Evolutionary conservation across 2,329 filamentous ascomycete species (phyloP).

Genomic region (Xylariaceae sp.): DNA sequence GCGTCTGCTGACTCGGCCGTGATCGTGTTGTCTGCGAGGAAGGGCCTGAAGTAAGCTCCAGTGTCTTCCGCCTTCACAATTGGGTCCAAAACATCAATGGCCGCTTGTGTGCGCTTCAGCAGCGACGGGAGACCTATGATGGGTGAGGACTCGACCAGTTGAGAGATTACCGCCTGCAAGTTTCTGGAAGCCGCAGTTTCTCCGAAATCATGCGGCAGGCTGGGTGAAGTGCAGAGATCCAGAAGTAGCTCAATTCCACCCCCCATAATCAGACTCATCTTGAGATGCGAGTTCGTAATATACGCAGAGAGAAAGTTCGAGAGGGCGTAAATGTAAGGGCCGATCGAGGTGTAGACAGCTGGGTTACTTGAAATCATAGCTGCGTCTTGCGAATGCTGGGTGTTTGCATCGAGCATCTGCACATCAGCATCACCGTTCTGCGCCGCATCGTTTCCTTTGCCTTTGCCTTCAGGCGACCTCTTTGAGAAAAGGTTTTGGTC

Average conservation of each 20-base stretch:
- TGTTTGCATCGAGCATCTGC: slow-evolving; percentile 56
- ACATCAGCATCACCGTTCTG: slow-evolving; percentile 42
- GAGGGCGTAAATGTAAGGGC: slow-evolving; percentile 67
- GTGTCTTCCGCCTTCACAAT: slow-evolving; percentile 48
- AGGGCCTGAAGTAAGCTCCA: slow-evolving; percentile 63
- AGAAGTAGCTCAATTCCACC: slow-evolving; percentile 79
- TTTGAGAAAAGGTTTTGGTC: slow-evolving; percentile 32
- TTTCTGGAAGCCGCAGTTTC: slow-evolving; percentile 61
- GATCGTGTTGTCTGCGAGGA: slow-evolving; percentile 40
- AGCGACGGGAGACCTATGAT: slow-evolving; percentile 77
- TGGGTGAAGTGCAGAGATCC: slow-evolving; percentile 75
- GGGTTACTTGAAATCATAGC: slow-evolving; percentile 10
- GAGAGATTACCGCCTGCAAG: slow-evolving; percentile 65
- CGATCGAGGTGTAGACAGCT: slow-evolving; percentile 33
- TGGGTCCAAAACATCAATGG: slow-evolving; percentile 60
- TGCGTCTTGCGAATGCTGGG: slow-evolving; percentile 12
- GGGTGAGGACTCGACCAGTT: slow-evolving; percentile 72
- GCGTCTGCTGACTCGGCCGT: slow-evolving; percentile 22
- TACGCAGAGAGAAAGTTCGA: slow-evolving; percentile 70
- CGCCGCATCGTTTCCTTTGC: slow-evolving; percentile 29
- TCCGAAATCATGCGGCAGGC: slow-evolving; percentile 66
- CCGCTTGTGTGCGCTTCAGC: slow-evolving; percentile 62
- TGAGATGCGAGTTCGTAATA: slow-evolving; percentile 66
- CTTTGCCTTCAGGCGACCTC: slow-evolving; percentile 23
- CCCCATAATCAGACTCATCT: slow-evolving; percentile 64